These are phyloP conservation scores for Spinellus fusiger DNA, from an alignment of 192 early-diverging fungal genomes.

Conservation along the genomic window DNA sequence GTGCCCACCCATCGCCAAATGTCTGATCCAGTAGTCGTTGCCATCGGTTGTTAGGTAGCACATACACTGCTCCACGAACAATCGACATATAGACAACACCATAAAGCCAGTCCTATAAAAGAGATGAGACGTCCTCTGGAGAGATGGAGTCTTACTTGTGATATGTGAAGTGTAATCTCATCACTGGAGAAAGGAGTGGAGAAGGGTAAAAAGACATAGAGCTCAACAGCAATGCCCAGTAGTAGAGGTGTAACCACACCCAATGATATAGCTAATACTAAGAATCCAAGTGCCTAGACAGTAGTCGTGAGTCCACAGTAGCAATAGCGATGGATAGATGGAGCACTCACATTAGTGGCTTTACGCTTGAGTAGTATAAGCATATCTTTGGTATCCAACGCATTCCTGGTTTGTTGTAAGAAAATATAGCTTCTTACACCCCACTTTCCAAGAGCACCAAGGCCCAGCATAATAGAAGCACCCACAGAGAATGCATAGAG, in stretches of 20 bases:
- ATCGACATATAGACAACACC: constrained; percentile 70
- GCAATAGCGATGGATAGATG: too few species aligned
- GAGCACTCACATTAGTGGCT: constrained; percentile 17
- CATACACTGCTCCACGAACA: constrained; percentile 37
- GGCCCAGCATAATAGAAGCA: constrained; percentile 40
- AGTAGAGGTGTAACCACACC: constrained; percentile 65
- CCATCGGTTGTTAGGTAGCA: constrained; percentile 42
- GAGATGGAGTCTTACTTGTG: constrained; percentile 21
- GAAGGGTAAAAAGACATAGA: constrained; percentile 66
- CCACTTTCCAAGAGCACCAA: constrained; percentile 3
- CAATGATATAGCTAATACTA: constrained; percentile 47
- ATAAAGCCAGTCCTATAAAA: constrained; percentile 60
- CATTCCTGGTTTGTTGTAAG: background rate
- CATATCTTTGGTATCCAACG: too few species aligned
- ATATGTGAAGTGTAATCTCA: constrained; percentile 19
- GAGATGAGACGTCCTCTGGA: background rate
- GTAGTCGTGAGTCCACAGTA: too few species aligned
- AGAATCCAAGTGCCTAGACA: too few species aligned
- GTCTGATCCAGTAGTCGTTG: constrained; percentile 32
- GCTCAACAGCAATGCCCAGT: constrained; percentile 62
- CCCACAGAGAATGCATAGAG: constrained; percentile 72
- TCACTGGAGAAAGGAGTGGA: constrained; percentile 21
- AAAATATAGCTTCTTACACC: background rate
- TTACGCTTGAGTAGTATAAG: too few species aligned
- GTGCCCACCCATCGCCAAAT: constrained; percentile 23